A percentile compares a stretch with the other conserved stretches of the same genome.
phyloP scores from a whole-genome alignment of 441 rosid species.

The Adansonia gregorii region DNA sequence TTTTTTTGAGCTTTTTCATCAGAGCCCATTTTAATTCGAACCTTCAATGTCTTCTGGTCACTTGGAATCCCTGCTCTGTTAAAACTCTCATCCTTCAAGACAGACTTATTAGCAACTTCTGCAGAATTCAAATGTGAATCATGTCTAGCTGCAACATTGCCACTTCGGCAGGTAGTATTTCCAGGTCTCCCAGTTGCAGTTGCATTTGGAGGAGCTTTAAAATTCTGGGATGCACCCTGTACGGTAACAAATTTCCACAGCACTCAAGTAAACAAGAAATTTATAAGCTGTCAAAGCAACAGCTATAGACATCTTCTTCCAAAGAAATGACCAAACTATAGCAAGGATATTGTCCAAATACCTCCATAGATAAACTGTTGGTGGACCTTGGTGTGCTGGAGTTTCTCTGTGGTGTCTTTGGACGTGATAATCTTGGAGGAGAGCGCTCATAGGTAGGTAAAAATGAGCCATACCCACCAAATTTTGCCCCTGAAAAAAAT shows the following conservation, averaged over 20 bases:
- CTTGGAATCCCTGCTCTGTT: conserved; percentile 31
- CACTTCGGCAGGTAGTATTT: conserved; percentile 31
- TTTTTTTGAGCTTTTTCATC: conserved; percentile 32
- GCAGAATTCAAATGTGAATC: conserved; percentile 35
- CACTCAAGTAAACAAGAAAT: conserved; percentile 36
- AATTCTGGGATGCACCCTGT: conserved; percentile 46
- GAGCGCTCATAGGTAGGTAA: conserved; percentile 47
- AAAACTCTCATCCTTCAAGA: conserved; percentile 32
- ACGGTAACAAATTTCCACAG: conserved; percentile 37
- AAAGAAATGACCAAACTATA: conserved; percentile 25
- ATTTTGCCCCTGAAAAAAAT: conserved; percentile 56
- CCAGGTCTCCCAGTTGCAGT: conserved; percentile 30
- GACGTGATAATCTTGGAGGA: conserved; percentile 34
- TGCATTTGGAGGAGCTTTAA: conserved; percentile 38
- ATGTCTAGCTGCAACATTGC: conserved; percentile 40
- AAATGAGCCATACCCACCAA: conserved; percentile 63
- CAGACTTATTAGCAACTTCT: conserved; percentile 30
- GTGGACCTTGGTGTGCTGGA: conserved; percentile 39
- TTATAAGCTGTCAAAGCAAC: conserved; percentile 22
- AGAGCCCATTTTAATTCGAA: conserved; percentile 44
- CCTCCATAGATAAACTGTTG: conserved; percentile 43
- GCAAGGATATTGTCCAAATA: conserved; percentile 30
- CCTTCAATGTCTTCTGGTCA: conserved; percentile 41
- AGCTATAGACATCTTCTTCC: conserved; percentile 22
- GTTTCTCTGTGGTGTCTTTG: conserved; percentile 37